phyloP scores from a whole-genome alignment of 306 rosid genomes.

The Vigna reflexopilosa region DNA sequence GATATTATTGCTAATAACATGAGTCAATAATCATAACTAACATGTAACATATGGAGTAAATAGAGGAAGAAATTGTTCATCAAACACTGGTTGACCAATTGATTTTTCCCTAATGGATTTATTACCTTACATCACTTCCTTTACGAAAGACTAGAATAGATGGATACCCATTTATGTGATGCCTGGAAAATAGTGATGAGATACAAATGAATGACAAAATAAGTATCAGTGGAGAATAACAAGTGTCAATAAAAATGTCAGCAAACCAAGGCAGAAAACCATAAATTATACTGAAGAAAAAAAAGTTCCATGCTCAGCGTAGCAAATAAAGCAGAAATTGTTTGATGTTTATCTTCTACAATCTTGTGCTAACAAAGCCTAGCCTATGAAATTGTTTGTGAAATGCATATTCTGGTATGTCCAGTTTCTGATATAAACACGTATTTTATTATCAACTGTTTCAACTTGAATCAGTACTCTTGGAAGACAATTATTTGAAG shows the following conservation, averaged over 20 bases:
- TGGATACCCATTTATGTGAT: conserved; percentile 98
- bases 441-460: background rate
- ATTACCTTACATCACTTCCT: conserved; percentile 94
- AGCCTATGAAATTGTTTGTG: conserved; percentile 20
- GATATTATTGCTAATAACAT: conserved; percentile 21
- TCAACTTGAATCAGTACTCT: conserved; percentile 4
- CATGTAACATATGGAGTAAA: background rate
- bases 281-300: conserved; percentile 38
- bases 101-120: conserved; percentile 12
- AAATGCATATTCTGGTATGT: background rate
- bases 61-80: conserved; percentile 16
- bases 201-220: conserved; percentile 40
- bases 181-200: conserved; percentile 60
- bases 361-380: background rate
- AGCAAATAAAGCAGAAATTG: background rate
- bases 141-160: conserved; percentile 92
- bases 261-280: conserved; percentile 31
- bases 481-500: background rate
- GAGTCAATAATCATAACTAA: conserved; percentile 7
- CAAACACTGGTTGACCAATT: conserved; percentile 19
- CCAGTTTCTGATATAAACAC: background rate
- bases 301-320: conserved; percentile 23
- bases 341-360: background rate
- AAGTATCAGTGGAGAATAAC: conserved; percentile 36
- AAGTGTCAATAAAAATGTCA: conserved; percentile 22